phyloP scores from a whole-genome alignment of 2,329 filamentous ascomycete genomes.

The Akanthomyces dipterigenus region DNA sequence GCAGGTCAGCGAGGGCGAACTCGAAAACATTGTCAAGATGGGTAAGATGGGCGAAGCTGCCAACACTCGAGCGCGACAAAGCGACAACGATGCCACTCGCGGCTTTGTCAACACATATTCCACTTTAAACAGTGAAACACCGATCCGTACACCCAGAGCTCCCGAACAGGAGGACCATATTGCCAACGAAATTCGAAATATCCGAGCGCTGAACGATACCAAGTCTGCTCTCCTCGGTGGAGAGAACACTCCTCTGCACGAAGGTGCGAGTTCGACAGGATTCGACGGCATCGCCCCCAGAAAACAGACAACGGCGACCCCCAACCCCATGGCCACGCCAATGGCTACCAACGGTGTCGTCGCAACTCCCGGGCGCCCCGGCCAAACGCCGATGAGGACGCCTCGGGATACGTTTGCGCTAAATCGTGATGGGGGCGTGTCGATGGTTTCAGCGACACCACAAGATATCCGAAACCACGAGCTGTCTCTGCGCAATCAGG shows the following conservation, averaged over 20 bases:
- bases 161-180: constrained; percentile 92
- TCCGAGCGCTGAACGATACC: constrained; percentile 83
- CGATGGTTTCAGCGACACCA: constrained; percentile 67
- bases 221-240: constrained; percentile 90
- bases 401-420: constrained; percentile 82
- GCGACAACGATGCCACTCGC: constrained; percentile 78
- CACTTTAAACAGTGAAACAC: constrained; percentile 70
- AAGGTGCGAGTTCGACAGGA: constrained; percentile 75
- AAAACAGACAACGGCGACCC: constrained; percentile 76
- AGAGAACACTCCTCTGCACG: constrained; percentile 83
- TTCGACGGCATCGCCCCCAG: constrained; percentile 80
- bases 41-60: constrained; percentile 88
- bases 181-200: constrained; percentile 93
- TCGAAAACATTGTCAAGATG: constrained; percentile 99
- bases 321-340: constrained; percentile 91
- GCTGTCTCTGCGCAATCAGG: constrained; percentile 57
- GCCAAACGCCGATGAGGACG: constrained; percentile 79
- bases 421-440: constrained; percentile 64
- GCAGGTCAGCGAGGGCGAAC: constrained; percentile 84
- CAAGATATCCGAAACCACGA: constrained; percentile 68
- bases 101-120: constrained; percentile 85
- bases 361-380: constrained; percentile 61
- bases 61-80: constrained; percentile 63
- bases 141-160: constrained; percentile 86
- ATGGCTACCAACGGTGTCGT: constrained; percentile 60